Percentiles rank a stretch among this genome's conserved stretches.
phyloP scores from a whole-genome alignment of 345 rosid species.

The Salix udensis region DNA sequence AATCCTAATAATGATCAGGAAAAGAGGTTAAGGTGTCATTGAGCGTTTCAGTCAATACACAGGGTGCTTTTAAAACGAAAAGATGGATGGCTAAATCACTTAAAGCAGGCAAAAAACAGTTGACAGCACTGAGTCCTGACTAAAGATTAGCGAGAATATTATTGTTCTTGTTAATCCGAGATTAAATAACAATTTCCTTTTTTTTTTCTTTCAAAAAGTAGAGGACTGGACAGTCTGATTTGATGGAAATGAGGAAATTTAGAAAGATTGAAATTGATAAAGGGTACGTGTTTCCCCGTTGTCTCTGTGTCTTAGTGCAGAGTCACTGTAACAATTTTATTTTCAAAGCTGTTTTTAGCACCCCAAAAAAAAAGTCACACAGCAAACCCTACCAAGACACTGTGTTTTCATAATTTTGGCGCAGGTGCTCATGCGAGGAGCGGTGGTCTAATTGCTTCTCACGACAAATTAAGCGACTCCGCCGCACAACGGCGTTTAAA shows the following conservation, averaged over 20 bases:
- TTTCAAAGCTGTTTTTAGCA: no score
- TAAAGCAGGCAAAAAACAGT: slow-evolving; percentile 1
- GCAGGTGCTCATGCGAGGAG: no score
- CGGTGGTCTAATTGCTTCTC: no score
- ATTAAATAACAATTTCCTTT: not conserved
- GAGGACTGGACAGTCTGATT: not conserved
- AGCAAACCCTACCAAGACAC: no score
- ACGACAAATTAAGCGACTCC: no score
- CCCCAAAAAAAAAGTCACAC: no score
- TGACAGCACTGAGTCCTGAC: slow-evolving; percentile 2
- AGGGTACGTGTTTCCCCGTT: no score
- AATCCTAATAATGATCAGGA: not conserved
- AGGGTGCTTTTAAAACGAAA: not conserved
- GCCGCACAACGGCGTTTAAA: no score
- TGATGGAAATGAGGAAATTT: not conserved
- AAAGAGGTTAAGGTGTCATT: slow-evolving; percentile 16
- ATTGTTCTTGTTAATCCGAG: not conserved
- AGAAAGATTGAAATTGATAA: not conserved
- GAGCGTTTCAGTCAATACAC: slow-evolving; percentile 7
- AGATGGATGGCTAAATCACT: not conserved
- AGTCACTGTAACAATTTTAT: no score
- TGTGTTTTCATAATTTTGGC: no score
- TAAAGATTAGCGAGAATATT: slow-evolving; percentile 5
- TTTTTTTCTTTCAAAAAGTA: no score
- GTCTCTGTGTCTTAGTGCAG: no score